These are phyloP conservation scores for Cokeromyces recurvatus DNA, from an alignment of 371 early-diverging fungal species.

Conservation along the genomic window DNA sequence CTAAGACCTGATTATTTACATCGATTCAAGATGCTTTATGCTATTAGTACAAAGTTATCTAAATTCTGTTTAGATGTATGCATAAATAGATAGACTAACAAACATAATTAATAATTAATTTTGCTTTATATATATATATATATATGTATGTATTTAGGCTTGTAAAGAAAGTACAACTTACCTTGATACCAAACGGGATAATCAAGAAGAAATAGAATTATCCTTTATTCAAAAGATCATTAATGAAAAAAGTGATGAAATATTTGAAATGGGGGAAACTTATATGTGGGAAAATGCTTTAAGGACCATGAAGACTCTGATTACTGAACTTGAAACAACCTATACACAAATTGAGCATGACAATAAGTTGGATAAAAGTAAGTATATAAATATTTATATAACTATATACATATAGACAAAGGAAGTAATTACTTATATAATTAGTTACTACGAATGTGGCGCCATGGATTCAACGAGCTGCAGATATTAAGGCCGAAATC, in stretches of 20 bases:
- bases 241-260: constrained; percentile 45
- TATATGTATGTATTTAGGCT: constrained; percentile 5
- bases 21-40: constrained; percentile 48
- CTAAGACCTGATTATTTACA: constrained; percentile 46
- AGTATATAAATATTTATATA: constrained; percentile 12
- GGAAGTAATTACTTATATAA: background rate
- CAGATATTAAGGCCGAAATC: constrained; percentile 72
- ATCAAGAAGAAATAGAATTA: constrained; percentile 41
- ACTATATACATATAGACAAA: too few relatives aligned
- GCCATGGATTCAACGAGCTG: constrained; percentile 81
- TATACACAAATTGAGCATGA: constrained; percentile 41
- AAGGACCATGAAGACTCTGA: constrained; percentile 45
- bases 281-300: constrained; percentile 61
- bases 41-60: constrained; percentile 48
- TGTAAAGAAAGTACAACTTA: constrained; percentile 28
- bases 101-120: too few relatives aligned
- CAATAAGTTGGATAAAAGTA: constrained; percentile 47
- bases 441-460: constrained; percentile 50
- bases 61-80: constrained; percentile 43
- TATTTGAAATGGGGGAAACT: constrained; percentile 52
- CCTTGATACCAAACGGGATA: constrained; percentile 37
- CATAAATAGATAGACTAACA: too few relatives aligned
- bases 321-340: constrained; percentile 39
- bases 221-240: constrained; percentile 48
- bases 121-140: background rate